These are phyloP conservation scores for Coemansia sp. DNA, from an alignment of 192 early-diverging fungal genomes.

Conservation along the genomic window DNA sequence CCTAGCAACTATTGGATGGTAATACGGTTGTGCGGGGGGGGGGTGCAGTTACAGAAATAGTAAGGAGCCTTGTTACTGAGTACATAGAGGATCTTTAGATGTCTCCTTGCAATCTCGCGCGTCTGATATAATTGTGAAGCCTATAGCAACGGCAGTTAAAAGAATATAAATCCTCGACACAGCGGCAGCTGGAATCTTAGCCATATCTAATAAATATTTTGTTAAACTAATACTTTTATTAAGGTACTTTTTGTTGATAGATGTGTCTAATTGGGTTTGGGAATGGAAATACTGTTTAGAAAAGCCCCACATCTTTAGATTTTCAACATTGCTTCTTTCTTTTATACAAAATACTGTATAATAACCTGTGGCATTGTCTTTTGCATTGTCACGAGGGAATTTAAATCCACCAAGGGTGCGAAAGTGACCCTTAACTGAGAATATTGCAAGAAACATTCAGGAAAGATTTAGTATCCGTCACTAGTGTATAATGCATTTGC, in stretches of 20 bases:
- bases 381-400: not conserved
- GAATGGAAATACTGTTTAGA: not conserved
- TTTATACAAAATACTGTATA: not conserved
- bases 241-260: not conserved
- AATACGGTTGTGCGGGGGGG: not conserved
- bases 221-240: not conserved
- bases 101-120: constrained; percentile 46
- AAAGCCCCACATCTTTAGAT: not conserved
- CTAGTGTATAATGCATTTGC: not conserved
- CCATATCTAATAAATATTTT: not conserved
- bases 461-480: not conserved
- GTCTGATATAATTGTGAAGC: constrained; percentile 4
- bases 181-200: not conserved
- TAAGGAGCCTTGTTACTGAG: constrained; percentile 4
- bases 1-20: not conserved
- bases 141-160: constrained; percentile 5
- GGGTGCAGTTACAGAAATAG: not conserved
- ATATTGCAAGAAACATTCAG: not conserved
- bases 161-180: not conserved
- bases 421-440: not conserved
- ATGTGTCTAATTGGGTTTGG: not conserved
- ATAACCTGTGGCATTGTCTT: not conserved
- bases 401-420: not conserved
- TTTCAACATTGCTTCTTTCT: not conserved
- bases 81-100: constrained; percentile 47